Base-by-base conservation (phyloP, 805 yeast genomes). In the Diddensiella transvaalensis region DNA sequence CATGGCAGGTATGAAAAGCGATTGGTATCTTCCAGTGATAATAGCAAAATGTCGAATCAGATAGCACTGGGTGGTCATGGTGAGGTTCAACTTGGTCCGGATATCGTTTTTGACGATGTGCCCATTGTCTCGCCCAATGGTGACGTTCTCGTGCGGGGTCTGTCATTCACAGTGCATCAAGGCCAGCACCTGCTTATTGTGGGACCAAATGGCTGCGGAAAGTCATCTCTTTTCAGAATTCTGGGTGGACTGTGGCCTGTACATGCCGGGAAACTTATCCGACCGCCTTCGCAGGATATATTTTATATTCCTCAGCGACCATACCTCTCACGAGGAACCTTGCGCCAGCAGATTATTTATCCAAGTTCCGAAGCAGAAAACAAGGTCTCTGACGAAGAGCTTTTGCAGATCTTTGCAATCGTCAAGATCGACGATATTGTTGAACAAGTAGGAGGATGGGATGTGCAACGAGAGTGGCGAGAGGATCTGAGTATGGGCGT, bases 131-230 rank as follows among this genome's bases (percentile, higher is more conserved):
- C 96, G 1, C 98, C 98, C 0, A 82, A 84, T 3, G 84, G 87
- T 47, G 90, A 86, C 39, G 75, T 82, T 0, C 72, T 90, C 40
- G 82, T 86, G 19, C 72, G 78, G 39, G 76, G 79, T 33, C 73
- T 90, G 57, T 73, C 79, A 22, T 89, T 90, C 65, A 76, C 82
- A 44, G 78, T 90, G 46, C 78, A 83, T 53, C 84, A 79, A 29
- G 96, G 96, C 30, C 83, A 89, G 44, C 93, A 90, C 66, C 71
- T 90, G 44, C 73, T 90, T 46, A 89, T 90, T 62, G 89, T 91
- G 6, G 98, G 98, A 0, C 97, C 97, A 11, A 90, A 90, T 62
- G 98, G 98, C 1, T 86, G 96, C 54, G 98, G 98, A 22, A 90
- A 90, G 68, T 89, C 96, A 0, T 90, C 97, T 0, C 70, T 90